These are phyloP conservation scores for Microdochium trichocladiopsis DNA, from an alignment of 2,329 filamentous ascomycete genomes.

Conservation along the genomic window DNA sequence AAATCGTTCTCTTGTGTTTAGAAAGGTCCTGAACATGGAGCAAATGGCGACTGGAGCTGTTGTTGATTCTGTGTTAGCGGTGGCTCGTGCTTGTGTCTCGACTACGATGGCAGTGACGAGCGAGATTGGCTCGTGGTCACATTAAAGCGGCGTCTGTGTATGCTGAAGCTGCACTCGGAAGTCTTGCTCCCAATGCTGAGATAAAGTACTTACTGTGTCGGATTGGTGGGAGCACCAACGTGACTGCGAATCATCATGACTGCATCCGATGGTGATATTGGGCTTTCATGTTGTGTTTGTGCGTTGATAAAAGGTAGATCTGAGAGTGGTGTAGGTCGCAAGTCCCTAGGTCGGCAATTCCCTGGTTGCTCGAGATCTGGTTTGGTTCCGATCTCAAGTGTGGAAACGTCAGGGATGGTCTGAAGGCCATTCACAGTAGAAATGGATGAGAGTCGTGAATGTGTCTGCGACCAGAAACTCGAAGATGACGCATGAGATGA, in stretches of 20 bases:
- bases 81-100: neutral
- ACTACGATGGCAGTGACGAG: too few species aligned
- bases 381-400: conserved; percentile 21
- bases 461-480: conserved; percentile 31
- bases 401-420: conserved; percentile 27
- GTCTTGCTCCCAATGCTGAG: too few species aligned
- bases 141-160: too few species aligned
- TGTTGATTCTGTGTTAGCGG: conserved; percentile 3
- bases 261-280: conserved; percentile 20
- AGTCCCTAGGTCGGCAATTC: conserved; percentile 1
- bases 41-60: conserved; percentile 8
- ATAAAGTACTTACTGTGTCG: neutral
- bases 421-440: conserved; percentile 40
- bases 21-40: conserved; percentile 6
- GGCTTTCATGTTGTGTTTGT: neutral
- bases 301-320: neutral
- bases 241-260: conserved; percentile 13
- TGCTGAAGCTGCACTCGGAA: too few species aligned
- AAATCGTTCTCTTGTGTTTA: conserved; percentile 41
- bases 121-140: too few species aligned
- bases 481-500: conserved; percentile 41
- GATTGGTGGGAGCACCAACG: neutral
- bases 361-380: conserved; percentile 7
- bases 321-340: neutral
- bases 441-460: conserved; percentile 44